Evolutionary conservation across 768 basidiomycete genomes (phyloP).

Genomic region (Kondoa subrosea): DNA sequence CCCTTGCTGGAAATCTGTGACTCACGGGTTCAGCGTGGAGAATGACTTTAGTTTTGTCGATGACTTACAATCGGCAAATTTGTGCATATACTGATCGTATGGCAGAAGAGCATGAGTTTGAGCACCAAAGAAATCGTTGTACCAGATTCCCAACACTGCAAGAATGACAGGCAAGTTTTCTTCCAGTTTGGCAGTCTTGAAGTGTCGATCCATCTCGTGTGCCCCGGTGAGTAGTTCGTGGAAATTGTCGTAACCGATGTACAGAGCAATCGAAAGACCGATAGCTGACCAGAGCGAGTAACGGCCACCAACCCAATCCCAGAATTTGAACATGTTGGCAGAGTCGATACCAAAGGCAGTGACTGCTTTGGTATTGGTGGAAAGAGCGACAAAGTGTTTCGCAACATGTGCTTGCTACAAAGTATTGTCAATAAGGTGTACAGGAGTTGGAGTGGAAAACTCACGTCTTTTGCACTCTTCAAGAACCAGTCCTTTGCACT

Average conservation of each 20-base stretch:
- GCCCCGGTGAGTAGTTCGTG: slow-evolving; percentile 75
- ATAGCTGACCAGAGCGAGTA: slow-evolving; percentile 99
- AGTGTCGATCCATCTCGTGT: slow-evolving; percentile 95
- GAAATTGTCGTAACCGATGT: slow-evolving; percentile 88
- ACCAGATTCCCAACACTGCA: slow-evolving; percentile 86
- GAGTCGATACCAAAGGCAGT: slow-evolving; percentile 78
- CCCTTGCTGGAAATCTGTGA: slow-evolving; percentile 27
- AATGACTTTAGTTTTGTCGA: too few species aligned
- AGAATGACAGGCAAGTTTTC: slow-evolving; percentile 80
- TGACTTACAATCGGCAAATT: slow-evolving; percentile 77
- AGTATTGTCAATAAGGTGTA: background rate
- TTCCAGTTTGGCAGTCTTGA: slow-evolving; percentile 71
- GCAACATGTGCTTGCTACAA: slow-evolving; percentile 63
- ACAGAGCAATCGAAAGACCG: slow-evolving; percentile 80
- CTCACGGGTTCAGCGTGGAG: too few species aligned
- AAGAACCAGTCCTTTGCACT: slow-evolving; percentile 92
- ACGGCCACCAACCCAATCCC: slow-evolving; percentile 99
- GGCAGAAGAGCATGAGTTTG: slow-evolving; percentile 91
- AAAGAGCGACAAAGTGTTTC: slow-evolving; percentile 96
- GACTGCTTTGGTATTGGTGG: slow-evolving; percentile 87
- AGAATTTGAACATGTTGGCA: slow-evolving; percentile 98
- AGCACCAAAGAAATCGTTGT: slow-evolving; percentile 94
- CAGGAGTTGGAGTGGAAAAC: slow-evolving; percentile 19
- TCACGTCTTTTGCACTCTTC: slow-evolving; percentile 50
- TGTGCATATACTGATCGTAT: slow-evolving; percentile 97